These are phyloP conservation scores for Scutellaria barbata DNA, from an alignment of 257 asterid genomes.

Conservation along the genomic window DNA sequence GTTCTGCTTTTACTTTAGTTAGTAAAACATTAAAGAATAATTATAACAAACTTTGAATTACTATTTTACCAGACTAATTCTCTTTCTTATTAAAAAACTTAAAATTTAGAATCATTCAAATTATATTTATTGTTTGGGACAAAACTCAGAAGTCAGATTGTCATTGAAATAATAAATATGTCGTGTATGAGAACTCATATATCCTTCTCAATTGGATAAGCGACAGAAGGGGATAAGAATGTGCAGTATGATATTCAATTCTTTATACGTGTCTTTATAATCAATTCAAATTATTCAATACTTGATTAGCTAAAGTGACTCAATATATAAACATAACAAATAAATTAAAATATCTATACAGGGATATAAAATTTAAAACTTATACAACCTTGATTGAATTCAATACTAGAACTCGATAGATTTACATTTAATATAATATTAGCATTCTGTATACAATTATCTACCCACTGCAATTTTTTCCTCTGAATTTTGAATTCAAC, in stretches of 20 bases:
- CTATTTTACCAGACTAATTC: neutral
- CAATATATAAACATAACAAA: no score
- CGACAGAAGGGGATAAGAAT: constrained; percentile 23
- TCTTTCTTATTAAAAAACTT: neutral
- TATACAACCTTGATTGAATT: neutral
- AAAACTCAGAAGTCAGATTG: neutral
- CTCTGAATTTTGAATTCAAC: neutral
- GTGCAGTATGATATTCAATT: neutral
- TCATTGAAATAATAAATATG: neutral
- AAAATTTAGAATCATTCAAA: neutral
- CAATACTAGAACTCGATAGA: neutral
- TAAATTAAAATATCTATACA: no score
- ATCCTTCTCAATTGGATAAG: neutral
- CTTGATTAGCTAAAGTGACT: no score
- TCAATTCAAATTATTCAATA: no score
- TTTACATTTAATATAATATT: no score
- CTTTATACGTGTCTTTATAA: neutral
- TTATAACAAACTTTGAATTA: neutral
- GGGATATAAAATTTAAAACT: neutral
- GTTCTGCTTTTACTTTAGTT: no score
- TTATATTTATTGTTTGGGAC: neutral
- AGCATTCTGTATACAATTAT: no score
- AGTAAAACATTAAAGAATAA: neutral
- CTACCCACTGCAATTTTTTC: neutral
- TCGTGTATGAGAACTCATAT: constrained; percentile 7